phyloP scores from a whole-genome alignment of 2,329 filamentous ascomycete genomes.

The Madurella fahalii region DNA sequence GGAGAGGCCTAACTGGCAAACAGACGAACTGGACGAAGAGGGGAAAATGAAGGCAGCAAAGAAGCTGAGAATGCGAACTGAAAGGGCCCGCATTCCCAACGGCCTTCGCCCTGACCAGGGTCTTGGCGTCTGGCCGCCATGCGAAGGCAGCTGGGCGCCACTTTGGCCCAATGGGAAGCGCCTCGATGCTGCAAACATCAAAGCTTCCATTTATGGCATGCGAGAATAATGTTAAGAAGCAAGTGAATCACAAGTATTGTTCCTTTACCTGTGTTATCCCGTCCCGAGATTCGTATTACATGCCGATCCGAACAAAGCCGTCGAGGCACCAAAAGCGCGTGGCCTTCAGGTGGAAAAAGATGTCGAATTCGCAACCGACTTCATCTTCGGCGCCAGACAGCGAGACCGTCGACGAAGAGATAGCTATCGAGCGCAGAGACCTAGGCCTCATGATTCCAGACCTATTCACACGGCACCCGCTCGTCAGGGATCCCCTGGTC shows the following conservation, averaged over 20 bases:
- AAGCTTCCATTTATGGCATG: conserved; percentile 11
- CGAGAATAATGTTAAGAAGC: conserved; percentile 15
- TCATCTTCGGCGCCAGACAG: conserved; percentile 7
- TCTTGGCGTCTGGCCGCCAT: background rate
- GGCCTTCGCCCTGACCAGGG: background rate
- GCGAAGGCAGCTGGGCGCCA: background rate
- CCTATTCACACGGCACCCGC: conserved; percentile 55
- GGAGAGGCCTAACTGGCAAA: too few relatives aligned
- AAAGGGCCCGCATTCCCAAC: too few relatives aligned
- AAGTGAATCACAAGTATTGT: conserved; percentile 14
- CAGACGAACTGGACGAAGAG: too few relatives aligned
- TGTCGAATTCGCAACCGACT: conserved; percentile 10
- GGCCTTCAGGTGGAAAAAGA: conserved; percentile 17
- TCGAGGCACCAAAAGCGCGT: conserved; percentile 16
- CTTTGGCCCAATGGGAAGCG: conserved; percentile 5
- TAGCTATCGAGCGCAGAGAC: conserved; percentile 16
- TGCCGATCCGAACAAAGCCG: conserved; percentile 10
- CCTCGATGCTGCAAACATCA: conserved; percentile 11
- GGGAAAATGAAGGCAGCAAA: too few relatives aligned
- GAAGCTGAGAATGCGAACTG: too few relatives aligned
- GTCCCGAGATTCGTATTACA: background rate
- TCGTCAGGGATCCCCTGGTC: conserved; percentile 60
- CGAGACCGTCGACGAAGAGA: conserved; percentile 26
- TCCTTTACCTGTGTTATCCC: background rate
- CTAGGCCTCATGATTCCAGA: conserved; percentile 42